Conservation (phyloP, 2,329 filamentous ascomycete genomes). For the Chalaropsis thielavioides region DNA sequence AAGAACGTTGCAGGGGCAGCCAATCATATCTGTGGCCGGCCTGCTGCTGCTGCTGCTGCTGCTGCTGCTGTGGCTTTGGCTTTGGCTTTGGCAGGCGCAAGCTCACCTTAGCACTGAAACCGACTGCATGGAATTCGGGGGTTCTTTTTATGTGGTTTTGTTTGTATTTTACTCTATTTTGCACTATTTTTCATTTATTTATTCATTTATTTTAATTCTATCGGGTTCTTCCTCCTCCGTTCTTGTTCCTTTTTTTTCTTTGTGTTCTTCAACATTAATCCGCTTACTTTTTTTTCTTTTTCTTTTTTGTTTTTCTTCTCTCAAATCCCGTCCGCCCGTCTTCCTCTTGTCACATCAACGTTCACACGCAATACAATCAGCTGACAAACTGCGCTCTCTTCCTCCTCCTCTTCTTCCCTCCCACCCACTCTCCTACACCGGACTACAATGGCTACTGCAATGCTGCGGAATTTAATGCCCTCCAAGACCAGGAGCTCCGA, state of each 20-base stretch:
- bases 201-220: neutral
- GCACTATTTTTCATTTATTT: neutral
- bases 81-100: neutral
- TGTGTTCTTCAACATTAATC: neutral
- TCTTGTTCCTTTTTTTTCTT: neutral
- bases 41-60: neutral
- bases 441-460: slow-evolving; percentile 3
- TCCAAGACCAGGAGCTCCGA: slow-evolving; percentile 17
- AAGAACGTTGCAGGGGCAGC: neutral
- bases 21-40: neutral
- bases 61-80: neutral
- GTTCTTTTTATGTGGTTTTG: neutral
- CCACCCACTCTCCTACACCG: neutral
- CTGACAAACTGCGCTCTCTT: neutral
- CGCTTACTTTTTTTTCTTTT: neutral
- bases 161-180: neutral
- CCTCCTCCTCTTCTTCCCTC: neutral
- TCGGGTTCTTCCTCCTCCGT: neutral
- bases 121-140: neutral
- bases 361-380: neutral
- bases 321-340: neutral
- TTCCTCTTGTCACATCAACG: neutral
- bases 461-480: slow-evolving; percentile 16
- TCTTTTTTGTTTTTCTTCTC: neutral
- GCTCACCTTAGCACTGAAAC: slow-evolving; percentile 1